Conservation (phyloP, 768 basidiomycete genomes). For the Russula vinacea region DNA sequence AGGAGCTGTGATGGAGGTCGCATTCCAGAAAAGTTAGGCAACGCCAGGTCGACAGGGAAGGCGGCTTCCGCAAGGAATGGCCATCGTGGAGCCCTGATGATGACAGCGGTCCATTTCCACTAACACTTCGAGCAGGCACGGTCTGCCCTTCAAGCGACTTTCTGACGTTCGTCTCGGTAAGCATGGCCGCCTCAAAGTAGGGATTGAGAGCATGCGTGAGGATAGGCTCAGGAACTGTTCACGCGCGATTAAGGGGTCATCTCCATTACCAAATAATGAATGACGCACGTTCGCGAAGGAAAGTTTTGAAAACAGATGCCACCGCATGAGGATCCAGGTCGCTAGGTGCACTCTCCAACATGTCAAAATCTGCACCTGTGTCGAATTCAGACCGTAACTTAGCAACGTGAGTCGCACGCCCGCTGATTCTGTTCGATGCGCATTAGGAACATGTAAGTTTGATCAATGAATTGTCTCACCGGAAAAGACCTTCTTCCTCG, state of each 20-base stretch:
- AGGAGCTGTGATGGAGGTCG: slow-evolving; percentile 60
- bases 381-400: slow-evolving; percentile 80
- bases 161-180: slow-evolving; percentile 48
- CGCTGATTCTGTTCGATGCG: slow-evolving; percentile 59
- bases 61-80: slow-evolving; percentile 62
- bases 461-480: slow-evolving; percentile 46
- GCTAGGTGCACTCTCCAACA: slow-evolving; percentile 71
- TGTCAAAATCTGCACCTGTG: slow-evolving; percentile 82
- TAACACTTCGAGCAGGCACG: slow-evolving; percentile 21
- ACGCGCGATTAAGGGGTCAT: slow-evolving; percentile 18
- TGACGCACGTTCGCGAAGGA: slow-evolving; percentile 82
- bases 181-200: slow-evolving; percentile 75
- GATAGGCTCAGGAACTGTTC: slow-evolving; percentile 79
- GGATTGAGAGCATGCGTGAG: slow-evolving; percentile 69
- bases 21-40: slow-evolving; percentile 61
- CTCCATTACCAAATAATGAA: slow-evolving; percentile 10
- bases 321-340: slow-evolving; percentile 95
- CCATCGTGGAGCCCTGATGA: slow-evolving; percentile 32
- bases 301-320: slow-evolving; percentile 89
- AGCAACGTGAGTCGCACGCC: slow-evolving; percentile 75
- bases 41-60: slow-evolving; percentile 77
- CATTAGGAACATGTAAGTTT: slow-evolving; percentile 10
- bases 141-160: slow-evolving; percentile 25
- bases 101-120: slow-evolving; percentile 19
- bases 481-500: slow-evolving; percentile 82